Evolutionary conservation across 2,329 filamentous ascomycete genomes (phyloP).

Genomic region (Cladosporium sp.): DNA sequence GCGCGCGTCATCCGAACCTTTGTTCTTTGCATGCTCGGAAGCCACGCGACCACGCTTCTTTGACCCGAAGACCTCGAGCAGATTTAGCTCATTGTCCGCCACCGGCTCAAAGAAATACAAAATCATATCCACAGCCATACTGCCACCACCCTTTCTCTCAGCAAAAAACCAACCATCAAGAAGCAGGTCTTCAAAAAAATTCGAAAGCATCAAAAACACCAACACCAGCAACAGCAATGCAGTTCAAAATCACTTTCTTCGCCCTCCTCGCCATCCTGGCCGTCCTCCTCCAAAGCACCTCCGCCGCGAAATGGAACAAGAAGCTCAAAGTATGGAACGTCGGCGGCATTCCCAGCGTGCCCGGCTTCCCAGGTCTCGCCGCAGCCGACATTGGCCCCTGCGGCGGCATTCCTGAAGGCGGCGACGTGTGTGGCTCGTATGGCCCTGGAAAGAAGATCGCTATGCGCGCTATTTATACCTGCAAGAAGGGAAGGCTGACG

Average conservation of each 20-base stretch:
- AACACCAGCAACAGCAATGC: background rate
- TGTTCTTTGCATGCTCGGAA: background rate
- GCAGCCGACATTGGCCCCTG: background rate
- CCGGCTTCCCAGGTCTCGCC: background rate
- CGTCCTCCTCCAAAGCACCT: background rate
- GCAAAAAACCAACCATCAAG: background rate
- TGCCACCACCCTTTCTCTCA: background rate
- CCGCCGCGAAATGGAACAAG: constrained; percentile 10
- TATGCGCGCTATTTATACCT: constrained; percentile 5
- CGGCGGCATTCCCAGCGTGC: constrained; percentile 7
- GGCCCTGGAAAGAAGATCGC: constrained; percentile 5
- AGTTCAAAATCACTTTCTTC: background rate
- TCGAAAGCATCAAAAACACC: background rate
- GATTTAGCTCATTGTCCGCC: background rate
- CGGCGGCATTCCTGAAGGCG: constrained; percentile 4
- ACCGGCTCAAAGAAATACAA: background rate
- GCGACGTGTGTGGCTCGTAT: constrained; percentile 5
- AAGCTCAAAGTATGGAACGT: constrained; percentile 10
- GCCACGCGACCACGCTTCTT: background rate
- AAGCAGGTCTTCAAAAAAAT: background rate
- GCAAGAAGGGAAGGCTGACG: background rate
- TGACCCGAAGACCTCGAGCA: background rate
- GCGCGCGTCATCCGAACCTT: background rate
- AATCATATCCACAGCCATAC: background rate
- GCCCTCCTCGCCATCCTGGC: background rate